phyloP scores from a whole-genome alignment of 2,329 filamentous ascomycete species.

The Ceratocystis ficicola region DNA sequence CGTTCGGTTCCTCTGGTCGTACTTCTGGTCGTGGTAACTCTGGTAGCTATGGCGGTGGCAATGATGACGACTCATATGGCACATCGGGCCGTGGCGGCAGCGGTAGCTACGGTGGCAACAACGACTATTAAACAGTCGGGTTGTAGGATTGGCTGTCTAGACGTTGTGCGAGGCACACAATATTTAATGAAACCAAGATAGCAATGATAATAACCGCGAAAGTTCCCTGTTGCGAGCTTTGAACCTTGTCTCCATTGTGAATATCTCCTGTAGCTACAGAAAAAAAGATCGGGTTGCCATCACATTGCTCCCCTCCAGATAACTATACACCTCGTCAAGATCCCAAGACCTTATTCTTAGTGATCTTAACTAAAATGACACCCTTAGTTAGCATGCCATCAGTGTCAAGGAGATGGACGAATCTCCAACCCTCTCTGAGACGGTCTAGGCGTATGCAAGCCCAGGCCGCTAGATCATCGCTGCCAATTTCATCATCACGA shows the following conservation, averaged over 20 bases:
- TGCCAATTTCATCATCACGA: constrained; percentile 70
- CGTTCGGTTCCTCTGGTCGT: constrained; percentile 25
- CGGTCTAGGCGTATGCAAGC: constrained; percentile 77
- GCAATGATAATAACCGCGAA: not conserved
- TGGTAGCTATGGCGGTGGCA: not conserved
- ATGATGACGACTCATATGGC: constrained; percentile 24
- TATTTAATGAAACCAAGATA: not conserved
- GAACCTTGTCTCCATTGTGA: not conserved
- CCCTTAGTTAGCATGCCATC: constrained; percentile 55
- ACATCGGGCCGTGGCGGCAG: constrained; percentile 23
- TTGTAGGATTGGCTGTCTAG: not conserved
- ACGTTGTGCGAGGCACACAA: not conserved
- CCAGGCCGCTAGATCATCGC: constrained; percentile 75
- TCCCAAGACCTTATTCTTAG: constrained; percentile 40
- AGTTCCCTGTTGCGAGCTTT: not conserved
- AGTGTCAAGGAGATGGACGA: constrained; percentile 62
- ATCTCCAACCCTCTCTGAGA: constrained; percentile 59
- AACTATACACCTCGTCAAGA: not conserved
- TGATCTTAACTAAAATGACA: constrained; percentile 60
- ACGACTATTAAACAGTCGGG: constrained; percentile 25
- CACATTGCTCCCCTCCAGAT: not conserved
- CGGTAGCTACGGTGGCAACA: constrained; percentile 21
- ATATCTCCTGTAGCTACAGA: not conserved
- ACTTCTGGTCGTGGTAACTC: not conserved
- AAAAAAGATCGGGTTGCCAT: not conserved